phyloP scores from a whole-genome alignment of 2,329 filamentous ascomycete species.

The Fusarium nurragi region DNA sequence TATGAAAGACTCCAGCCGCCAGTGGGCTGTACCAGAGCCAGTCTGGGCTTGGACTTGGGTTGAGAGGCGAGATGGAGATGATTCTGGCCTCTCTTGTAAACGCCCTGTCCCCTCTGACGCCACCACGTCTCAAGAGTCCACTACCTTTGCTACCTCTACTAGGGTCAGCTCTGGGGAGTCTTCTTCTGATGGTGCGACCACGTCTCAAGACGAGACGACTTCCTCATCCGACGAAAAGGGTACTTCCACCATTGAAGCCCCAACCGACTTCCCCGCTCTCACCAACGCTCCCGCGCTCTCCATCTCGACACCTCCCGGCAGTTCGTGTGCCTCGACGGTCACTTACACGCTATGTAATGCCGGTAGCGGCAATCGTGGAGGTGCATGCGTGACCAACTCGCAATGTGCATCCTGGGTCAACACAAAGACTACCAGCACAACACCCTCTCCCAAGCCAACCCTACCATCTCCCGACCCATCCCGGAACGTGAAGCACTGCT shows the following conservation, averaged over 20 bases:
- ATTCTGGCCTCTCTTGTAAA: neutral
- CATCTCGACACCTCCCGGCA: neutral
- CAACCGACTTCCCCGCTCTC: slow-evolving; percentile 1
- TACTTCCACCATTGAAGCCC: neutral
- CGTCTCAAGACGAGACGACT: neutral
- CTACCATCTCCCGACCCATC: neutral
- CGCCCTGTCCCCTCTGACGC: neutral
- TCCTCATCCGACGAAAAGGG: neutral
- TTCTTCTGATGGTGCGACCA: too few species aligned
- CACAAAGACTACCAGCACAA: slow-evolving; percentile 4
- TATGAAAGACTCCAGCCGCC: neutral
- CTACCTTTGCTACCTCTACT: slow-evolving; percentile 5
- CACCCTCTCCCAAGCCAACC: neutral
- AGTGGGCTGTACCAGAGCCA: neutral
- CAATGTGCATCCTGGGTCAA: slow-evolving; percentile 13
- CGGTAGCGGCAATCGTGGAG: neutral
- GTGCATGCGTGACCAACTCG: neutral
- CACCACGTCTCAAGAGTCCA: neutral
- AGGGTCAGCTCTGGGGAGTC: neutral
- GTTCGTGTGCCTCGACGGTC: slow-evolving; percentile 2
- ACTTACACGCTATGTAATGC: neutral
- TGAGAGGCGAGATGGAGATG: neutral
- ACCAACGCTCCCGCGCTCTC: neutral
- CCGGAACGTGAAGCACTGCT: slow-evolving; percentile 21
- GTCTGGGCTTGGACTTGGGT: neutral